Evolutionary conservation across 345 rosid genomes (phyloP).

Genomic region (Pistacia atlantica): DNA sequence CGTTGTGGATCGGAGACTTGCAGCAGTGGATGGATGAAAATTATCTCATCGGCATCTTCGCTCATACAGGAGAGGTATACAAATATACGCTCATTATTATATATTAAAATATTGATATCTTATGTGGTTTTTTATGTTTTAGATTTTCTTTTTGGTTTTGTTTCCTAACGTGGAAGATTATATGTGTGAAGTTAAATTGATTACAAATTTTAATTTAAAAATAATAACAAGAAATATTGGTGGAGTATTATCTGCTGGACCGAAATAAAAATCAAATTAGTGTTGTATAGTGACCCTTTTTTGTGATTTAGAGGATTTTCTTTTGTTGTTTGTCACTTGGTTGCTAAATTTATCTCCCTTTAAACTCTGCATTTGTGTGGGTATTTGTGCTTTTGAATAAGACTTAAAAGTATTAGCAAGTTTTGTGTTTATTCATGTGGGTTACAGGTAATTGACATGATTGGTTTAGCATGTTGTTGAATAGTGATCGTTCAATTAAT

Average conservation of each 20-base stretch:
- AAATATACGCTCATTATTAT: neutral
- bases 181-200: too few species aligned
- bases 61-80: conserved; percentile 68
- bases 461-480: neutral
- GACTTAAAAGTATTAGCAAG: neutral
- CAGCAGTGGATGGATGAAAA: conserved; percentile 94
- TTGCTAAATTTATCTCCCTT: too few species aligned
- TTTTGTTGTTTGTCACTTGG: neutral
- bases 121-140: neutral
- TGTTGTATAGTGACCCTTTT: too few species aligned
- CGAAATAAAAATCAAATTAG: too few species aligned
- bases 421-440: neutral
- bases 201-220: too few species aligned
- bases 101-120: neutral
- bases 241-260: too few species aligned
- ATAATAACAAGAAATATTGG: too few species aligned
- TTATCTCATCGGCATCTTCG: conserved; percentile 63
- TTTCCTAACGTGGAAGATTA: too few species aligned
- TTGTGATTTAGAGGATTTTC: neutral
- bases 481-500: neutral
- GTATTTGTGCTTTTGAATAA: neutral
- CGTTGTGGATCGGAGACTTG: conserved; percentile 93
- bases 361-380: neutral
- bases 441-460: neutral
- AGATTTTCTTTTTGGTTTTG: too few species aligned